phyloP scores from a whole-genome alignment of 176 grass and related monocot species.

The Calamus simplicifolius region DNA sequence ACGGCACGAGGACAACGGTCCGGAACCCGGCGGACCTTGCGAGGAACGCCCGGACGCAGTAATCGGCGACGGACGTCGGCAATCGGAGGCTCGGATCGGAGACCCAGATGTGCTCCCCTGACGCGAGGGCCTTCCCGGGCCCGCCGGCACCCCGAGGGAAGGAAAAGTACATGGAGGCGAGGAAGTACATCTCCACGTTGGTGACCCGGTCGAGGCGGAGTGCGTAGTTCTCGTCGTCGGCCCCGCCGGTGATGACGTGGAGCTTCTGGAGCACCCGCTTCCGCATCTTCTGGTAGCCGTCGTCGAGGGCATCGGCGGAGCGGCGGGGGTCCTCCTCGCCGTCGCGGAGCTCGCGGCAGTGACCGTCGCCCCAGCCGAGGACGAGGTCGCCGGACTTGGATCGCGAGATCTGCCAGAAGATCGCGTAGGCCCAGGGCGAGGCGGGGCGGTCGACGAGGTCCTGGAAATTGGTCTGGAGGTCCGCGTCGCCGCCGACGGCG shows the following conservation, averaged over 20 bases:
- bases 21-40: slow-evolving; percentile 12
- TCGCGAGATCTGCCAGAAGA: slow-evolving; percentile 21
- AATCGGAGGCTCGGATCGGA: not conserved
- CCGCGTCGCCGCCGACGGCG: slow-evolving; percentile 3
- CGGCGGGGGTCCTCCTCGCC: not conserved
- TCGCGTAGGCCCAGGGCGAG: slow-evolving; percentile 4
- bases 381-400: slow-evolving; percentile 9
- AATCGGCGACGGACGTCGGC: not conserved
- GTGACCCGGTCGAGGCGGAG: slow-evolving; percentile 15
- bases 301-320: not conserved
- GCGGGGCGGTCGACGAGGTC: slow-evolving; percentile 3
- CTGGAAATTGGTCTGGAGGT: slow-evolving; percentile 20
- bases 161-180: slow-evolving; percentile 18
- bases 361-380: slow-evolving; percentile 21
- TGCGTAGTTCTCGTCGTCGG: slow-evolving; percentile 16
- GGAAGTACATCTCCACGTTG: slow-evolving; percentile 13
- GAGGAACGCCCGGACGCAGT: slow-evolving; percentile 10
- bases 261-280: slow-evolving; percentile 20
- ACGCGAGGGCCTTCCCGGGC: slow-evolving; percentile 4
- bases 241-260: slow-evolving; percentile 7
- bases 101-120: slow-evolving; percentile 5
- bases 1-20: slow-evolving; percentile 6
- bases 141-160: slow-evolving; percentile 9
- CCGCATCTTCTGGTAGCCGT: slow-evolving; percentile 11
- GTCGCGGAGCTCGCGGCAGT: slow-evolving; percentile 4